Conservation (phyloP, 345 rosid genomes). For the Melaleuca alternifolia region DNA sequence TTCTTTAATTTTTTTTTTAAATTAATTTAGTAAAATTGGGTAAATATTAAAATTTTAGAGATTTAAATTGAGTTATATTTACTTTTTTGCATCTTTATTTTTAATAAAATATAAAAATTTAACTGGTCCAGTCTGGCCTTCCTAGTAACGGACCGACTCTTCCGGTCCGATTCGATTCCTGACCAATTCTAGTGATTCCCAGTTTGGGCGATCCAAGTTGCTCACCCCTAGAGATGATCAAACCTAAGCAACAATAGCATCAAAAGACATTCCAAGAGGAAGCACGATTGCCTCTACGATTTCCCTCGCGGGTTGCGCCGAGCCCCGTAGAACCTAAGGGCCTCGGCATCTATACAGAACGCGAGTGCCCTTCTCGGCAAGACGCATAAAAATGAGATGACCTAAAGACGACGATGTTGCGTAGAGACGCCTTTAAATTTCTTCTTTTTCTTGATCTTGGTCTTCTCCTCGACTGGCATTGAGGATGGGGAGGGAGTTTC, state of each 20-base stretch:
- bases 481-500: background rate
- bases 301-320: background rate
- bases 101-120: no score
- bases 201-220: no score
- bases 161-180: background rate
- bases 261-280: slow-evolving; percentile 92
- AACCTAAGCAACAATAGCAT: slow-evolving; percentile 83
- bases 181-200: no score
- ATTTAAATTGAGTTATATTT: no score
- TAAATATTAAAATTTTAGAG: no score
- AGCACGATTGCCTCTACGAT: slow-evolving; percentile 61
- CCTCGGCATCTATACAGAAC: background rate
- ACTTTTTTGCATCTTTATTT: no score
- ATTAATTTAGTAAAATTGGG: no score
- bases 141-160: no score
- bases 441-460: background rate
- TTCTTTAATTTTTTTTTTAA: no score
- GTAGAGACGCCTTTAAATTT: background rate
- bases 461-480: background rate
- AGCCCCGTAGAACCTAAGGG: background rate
- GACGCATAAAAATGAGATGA: background rate
- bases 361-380: background rate
- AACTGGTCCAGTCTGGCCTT: no score
- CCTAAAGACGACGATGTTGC: background rate
- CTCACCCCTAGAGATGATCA: no score